A percentile compares a stretch with the other conserved stretches of the same genome.
These are phyloP conservation scores for Basidioascus undulatus DNA, from an alignment of 768 basidiomycete genomes.

Conservation along the genomic window DNA sequence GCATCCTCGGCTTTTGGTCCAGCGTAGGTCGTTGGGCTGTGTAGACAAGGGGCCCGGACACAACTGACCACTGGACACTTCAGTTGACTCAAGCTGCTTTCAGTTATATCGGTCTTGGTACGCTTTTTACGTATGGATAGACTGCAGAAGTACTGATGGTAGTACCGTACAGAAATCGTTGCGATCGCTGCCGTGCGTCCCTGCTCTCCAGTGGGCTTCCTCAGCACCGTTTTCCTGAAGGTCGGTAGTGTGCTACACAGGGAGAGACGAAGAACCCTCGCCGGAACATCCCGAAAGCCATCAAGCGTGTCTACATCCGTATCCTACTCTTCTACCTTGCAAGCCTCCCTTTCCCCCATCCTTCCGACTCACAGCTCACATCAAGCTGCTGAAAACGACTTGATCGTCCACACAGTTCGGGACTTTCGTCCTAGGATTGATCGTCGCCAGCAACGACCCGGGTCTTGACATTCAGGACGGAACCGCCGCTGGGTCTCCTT, in stretches of 20 bases:
- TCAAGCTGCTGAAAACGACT: not conserved
- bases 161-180: slow-evolving; percentile 24
- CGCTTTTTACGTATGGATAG: no score
- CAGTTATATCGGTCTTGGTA: slow-evolving; percentile 39
- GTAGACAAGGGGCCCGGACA: no score
- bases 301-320: slow-evolving; percentile 42
- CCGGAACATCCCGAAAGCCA: slow-evolving; percentile 35
- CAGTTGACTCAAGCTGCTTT: slow-evolving; percentile 15
- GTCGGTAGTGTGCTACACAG: no score
- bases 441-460: slow-evolving; percentile 46
- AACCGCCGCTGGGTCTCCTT: slow-evolving; percentile 43
- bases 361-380: not conserved
- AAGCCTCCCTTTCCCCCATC: not conserved
- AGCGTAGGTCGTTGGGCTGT: not conserved
- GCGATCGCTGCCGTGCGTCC: slow-evolving; percentile 24
- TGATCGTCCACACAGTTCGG: slow-evolving; percentile 17
- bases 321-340: slow-evolving; percentile 53
- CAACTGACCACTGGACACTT: no score
- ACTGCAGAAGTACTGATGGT: no score
- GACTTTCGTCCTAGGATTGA: slow-evolving; percentile 52
- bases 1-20: slow-evolving; percentile 34
- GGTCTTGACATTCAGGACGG: slow-evolving; percentile 30
- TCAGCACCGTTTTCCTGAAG: no score
- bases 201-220: no score
- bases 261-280: slow-evolving; percentile 24